These are phyloP conservation scores for Sarcodon aspratus DNA, from an alignment of 768 basidiomycete species.

Conservation along the genomic window DNA sequence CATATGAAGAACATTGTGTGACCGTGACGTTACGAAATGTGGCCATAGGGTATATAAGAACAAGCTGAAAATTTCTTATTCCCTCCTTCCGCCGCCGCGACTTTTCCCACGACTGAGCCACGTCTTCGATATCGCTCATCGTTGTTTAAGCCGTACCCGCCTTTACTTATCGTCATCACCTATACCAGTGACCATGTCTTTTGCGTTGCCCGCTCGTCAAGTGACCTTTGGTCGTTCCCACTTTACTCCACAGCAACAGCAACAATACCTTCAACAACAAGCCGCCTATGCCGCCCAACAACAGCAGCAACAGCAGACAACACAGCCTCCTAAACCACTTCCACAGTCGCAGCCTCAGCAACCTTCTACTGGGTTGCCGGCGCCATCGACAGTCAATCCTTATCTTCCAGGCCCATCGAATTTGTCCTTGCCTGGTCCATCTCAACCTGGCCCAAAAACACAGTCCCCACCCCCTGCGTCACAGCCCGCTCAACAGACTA, in stretches of 20 bases:
- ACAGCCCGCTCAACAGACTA: constrained; percentile 20
- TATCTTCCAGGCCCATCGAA: constrained; percentile 18
- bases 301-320: constrained; percentile 31
- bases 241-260: constrained; percentile 16
- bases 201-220: constrained; percentile 68
- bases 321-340: constrained; percentile 27
- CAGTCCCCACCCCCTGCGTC: constrained; percentile 18
- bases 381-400: constrained; percentile 22
- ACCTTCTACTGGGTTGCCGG: constrained; percentile 39
- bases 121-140: no score
- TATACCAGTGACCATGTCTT: constrained; percentile 27
- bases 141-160: no score
- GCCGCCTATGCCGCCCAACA: constrained; percentile 26
- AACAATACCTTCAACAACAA: constrained; percentile 27
- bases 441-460: constrained; percentile 26
- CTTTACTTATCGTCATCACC: neutral
- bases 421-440: constrained; percentile 21
- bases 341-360: constrained; percentile 25
- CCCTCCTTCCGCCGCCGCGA: no score
- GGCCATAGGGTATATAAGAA: no score
- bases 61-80: no score
- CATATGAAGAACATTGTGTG: no score
- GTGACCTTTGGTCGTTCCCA: constrained; percentile 66
- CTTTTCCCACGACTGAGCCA: no score
- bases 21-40: no score